Percentiles rank a stretch among this genome's conserved stretches.
phyloP scores from a whole-genome alignment of 2,329 filamentous ascomycete species.

The Scedosporium boydii region DNA sequence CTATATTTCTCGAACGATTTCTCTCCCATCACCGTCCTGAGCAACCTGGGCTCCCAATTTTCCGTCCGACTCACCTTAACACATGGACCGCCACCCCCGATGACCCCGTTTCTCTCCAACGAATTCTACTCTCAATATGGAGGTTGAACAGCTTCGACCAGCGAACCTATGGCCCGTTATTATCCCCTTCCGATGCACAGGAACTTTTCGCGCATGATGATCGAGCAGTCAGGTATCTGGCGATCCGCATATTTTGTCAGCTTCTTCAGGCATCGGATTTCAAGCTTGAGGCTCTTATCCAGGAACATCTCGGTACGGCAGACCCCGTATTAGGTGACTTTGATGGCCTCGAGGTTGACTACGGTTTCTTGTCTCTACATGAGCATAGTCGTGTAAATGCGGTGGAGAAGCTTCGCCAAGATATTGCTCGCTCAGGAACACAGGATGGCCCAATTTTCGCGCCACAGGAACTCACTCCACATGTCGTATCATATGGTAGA shows the following conservation, averaged over 20 bases:
- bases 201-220: constrained; percentile 53
- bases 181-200: constrained; percentile 60
- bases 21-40: constrained; percentile 11
- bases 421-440: constrained; percentile 9
- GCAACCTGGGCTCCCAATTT: constrained; percentile 4
- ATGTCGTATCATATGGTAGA: constrained; percentile 55
- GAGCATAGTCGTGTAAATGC: constrained; percentile 43
- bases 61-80: background rate
- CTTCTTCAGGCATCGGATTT: constrained; percentile 72
- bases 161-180: constrained; percentile 52
- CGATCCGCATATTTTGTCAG: constrained; percentile 70
- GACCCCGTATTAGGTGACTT: constrained; percentile 58
- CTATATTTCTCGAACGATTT: constrained; percentile 55
- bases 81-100: constrained; percentile 12
- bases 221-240: constrained; percentile 63
- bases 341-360: constrained; percentile 71
- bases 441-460: constrained; percentile 14
- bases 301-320: constrained; percentile 50
- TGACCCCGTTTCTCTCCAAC: constrained; percentile 16
- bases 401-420: constrained; percentile 6
- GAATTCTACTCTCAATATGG: constrained; percentile 59
- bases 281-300: constrained; percentile 63
- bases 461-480: constrained; percentile 40
- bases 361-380: constrained; percentile 56
- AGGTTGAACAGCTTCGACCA: constrained; percentile 71